Base-by-base conservation (phyloP, 2,329 filamentous ascomycete genomes). In the Grosmannia penicillata region DNA sequence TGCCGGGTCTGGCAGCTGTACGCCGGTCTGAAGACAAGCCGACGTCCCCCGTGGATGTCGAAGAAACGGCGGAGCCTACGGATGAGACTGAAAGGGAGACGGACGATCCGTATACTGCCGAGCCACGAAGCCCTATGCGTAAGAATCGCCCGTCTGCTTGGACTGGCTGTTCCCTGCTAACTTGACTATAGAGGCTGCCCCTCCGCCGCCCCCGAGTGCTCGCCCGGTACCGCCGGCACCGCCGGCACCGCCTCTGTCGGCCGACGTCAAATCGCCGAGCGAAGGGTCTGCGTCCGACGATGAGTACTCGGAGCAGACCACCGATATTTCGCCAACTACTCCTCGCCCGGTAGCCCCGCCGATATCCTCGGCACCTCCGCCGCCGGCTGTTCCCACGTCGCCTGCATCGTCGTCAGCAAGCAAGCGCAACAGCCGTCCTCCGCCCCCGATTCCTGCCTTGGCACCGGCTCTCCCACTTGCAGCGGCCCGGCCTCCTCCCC, bases 271-370 rank as follows among this genome's bases (percentile, higher is more conserved):
- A 34, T 82, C 82, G 29, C 77, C 76, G 33, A 84, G 77, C 41
- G 70, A 80, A 43, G 86, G 85, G 23, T 93, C 85, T 2, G 83
- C 82, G 54, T 91, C 87, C 31, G 87, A 93, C 49, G 87, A 95
- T 54, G 89, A 95, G 56, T 62, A 86, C 49, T 85, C 81, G 9
- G 63, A 65, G 38, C 57, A 58, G 51, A 52, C 68, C 49, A 55
- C 58, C 47, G 58, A 63, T 36, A 56, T 67, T 46, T 49, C 58
- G 51, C 38, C 66, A 17, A 59, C 63, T 26, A 60, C 58, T 18
- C 53, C 60, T 23, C 53, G 54, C 28, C 53, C 52, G 15, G 57
- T 60, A 37, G 56, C 56, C 37, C 57, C 59, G 23, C 56, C 52
- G 15, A 56, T 60, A 37, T 56, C 56, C 37, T 57, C 59, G 23